These are phyloP conservation scores for Lactarius sanguifluus DNA, from an alignment of 768 basidiomycete species.

Conservation along the genomic window DNA sequence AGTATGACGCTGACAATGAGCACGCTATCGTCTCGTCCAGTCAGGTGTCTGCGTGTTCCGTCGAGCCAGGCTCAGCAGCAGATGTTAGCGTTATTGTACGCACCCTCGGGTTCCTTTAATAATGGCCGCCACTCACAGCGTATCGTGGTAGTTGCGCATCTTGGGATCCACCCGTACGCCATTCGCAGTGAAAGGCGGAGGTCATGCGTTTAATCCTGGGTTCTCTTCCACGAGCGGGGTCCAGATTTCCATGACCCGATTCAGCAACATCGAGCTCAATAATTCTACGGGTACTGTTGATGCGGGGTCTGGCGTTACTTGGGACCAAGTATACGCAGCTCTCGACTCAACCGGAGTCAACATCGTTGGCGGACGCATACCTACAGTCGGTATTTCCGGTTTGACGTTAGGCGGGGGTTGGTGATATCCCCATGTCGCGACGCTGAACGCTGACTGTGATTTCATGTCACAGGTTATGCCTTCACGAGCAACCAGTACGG, in stretches of 20 bases:
- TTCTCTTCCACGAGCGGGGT: conserved; percentile 35
- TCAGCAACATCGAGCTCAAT: conserved; percentile 19
- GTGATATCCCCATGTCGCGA: background rate
- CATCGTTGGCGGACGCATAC: conserved; percentile 30
- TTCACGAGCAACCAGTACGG: background rate
- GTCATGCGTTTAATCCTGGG: conserved; percentile 30
- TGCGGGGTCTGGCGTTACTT: conserved; percentile 33
- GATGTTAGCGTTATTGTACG: conserved; percentile 27
- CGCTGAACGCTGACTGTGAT: background rate
- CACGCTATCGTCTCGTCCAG: background rate
- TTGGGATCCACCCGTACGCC: conserved; percentile 6
- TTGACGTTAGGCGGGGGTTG: conserved; percentile 11
- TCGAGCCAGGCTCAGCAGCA: conserved; percentile 28
- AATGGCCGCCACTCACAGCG: background rate
- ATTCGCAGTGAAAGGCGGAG: conserved; percentile 21
- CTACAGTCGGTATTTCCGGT: conserved; percentile 31
- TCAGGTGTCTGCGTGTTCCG: conserved; percentile 18
- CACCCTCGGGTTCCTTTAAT: background rate
- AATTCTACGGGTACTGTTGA: conserved; percentile 12
- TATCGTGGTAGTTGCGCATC: conserved; percentile 12
- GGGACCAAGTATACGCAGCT: conserved; percentile 32
- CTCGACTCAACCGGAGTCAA: conserved; percentile 26
- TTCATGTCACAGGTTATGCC: background rate
- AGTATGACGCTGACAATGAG: background rate
- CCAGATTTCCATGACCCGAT: conserved; percentile 32